phyloP scores from a whole-genome alignment of 768 basidiomycete species.

The Rhodotorula diobovata region DNA sequence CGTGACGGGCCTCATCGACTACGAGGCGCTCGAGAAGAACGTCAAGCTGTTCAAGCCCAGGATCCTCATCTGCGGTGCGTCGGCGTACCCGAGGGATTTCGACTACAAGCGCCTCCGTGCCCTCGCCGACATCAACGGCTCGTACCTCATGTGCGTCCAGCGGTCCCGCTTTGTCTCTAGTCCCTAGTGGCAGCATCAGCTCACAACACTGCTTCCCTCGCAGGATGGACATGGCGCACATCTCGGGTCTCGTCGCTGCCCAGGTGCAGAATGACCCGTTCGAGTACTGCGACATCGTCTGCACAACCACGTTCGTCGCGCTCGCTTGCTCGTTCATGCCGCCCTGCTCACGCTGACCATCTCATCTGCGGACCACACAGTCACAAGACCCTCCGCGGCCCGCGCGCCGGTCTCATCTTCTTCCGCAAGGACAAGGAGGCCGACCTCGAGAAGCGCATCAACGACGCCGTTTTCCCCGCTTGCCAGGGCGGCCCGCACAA shows the following conservation, averaged over 20 bases:
- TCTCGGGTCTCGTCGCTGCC: conserved; percentile 88
- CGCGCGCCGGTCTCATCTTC: conserved; percentile 96
- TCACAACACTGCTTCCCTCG: conserved; percentile 16
- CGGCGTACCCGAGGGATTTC: conserved; percentile 98
- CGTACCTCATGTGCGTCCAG: conserved; percentile 65
- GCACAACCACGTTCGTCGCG: conserved; percentile 69
- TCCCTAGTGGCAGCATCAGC: neutral
- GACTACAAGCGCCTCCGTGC: conserved; percentile 79
- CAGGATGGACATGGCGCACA: conserved; percentile 88
- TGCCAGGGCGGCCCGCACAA: conserved; percentile 99
- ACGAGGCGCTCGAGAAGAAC: conserved; percentile 69
- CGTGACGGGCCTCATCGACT: conserved; percentile 82
- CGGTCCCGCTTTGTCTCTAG: neutral
- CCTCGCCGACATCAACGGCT: conserved; percentile 78
- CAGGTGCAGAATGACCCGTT: conserved; percentile 86
- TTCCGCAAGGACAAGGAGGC: conserved; percentile 87
- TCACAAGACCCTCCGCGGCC: conserved; percentile 98
- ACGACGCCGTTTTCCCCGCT: conserved; percentile 98
- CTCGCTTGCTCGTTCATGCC: neutral
- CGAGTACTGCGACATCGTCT: conserved; percentile 93
- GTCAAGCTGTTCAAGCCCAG: conserved; percentile 94
- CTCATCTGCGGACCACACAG: conserved; percentile 48
- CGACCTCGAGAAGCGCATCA: conserved; percentile 93
- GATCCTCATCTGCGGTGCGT: conserved; percentile 93
- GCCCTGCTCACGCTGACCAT: too few species aligned